Base-by-base conservation (phyloP, 495 filamentous ascomycete genomes). In the Hyphodiscus hymeniophilus region DNA sequence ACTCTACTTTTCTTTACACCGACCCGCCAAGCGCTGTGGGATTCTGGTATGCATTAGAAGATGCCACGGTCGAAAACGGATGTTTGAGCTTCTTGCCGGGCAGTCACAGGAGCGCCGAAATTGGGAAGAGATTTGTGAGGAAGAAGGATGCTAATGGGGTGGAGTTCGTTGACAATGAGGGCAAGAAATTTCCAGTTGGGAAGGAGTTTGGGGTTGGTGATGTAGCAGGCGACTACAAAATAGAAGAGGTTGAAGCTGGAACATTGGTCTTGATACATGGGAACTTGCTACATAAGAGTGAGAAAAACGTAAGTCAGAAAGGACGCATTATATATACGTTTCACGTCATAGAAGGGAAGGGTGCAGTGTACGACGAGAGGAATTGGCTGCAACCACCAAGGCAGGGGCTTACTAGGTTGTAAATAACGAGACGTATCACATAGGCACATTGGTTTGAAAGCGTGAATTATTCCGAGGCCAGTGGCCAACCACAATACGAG, bases 241-340 rank as follows among this genome's bases (percentile, higher is more conserved):
- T 85, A 26, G 78, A 84, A 11, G 81, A 90, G 66, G 83, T 95
- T 3, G 85, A 89, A 71, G 87, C 88, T 7, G 92, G 92, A 0
- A 83, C 82, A 30, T 61, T 98, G 63, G 89, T 97, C 33, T 63
- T 98, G 41, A 97, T 98, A 54, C 92, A 98, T 71, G 92, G 92
- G 15, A 97, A 98, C 70, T 66, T 97, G 36, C 55, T 98, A 65
- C 92, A 98, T 62, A 92, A 95, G 77, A 96, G 92, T 63, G 88
- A 94, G 74, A 85, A 72, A 74, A 98, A 98, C 57, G 63, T 75
- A 28, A 94, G 92, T 57, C 63, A 69, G 47, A 85, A 82, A 66
- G 90, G 89, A 47, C 76, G 92, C 58, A 94, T 88, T 62, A 95
- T 95, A 20, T 98, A 98, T 66, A 98, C 94, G 0, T 98, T 96